Base-by-base conservation (phyloP, 345 rosid species). In the Pistacia atlantica region DNA sequence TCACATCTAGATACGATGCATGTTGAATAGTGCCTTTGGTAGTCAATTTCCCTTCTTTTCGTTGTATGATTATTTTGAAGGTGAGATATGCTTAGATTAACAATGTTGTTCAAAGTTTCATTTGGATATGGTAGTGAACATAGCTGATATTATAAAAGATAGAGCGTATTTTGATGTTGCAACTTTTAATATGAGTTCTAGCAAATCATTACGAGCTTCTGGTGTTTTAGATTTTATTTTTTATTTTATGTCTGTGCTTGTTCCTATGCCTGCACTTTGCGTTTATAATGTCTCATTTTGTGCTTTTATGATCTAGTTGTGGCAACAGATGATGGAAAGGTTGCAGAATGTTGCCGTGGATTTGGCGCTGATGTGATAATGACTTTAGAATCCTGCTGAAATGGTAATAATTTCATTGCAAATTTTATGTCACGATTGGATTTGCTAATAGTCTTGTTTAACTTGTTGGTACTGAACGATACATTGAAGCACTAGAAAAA, bases 281-380 rank as follows among this genome's bases (percentile, higher is more conserved):
- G 45, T 55, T 9, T 70, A 4, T 46, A 14, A 8, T 54, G 38
- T 59, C 63, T 68, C 75, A 31, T 78, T 65, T 38, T 45, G 63
- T 35, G 2, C 12, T 65, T 46, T 4, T 35, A 9, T 78, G 49
- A 52, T 79, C 67, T 83, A 93, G 98, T 96, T 88, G 97, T 93
- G 77, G 98, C 97, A 11, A 96, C 97, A 2, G 99, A 96, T 86
- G 97, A 96, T 70, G 92, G 91, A 72, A 86, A 84, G 84, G 92
- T 96, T 7, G 98, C 97, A 16, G 95, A 91, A 70, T 96, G 99
- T 33, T 96, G 99, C 84, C 93, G 94, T 78, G 90, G 92, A 63
- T 91, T 96, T 85, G 99, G 97, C 11, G 97, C 98, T 25, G 95
- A 92, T 88, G 99, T 96, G 49, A 80, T 96, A 74, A 92, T 96